phyloP scores from a whole-genome alignment of 129 eudicot genomes.

The Helianthus annuus region HanXRQr2.0-SUNRISE NC_035436.2:202696479-202696978 shows the following conservation, averaged over 20 bases:
- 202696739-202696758: slow-evolving; percentile 41
- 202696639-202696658: slow-evolving; percentile 41
- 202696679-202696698: slow-evolving; percentile 41
- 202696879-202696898: slow-evolving; percentile 21
- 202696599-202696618: slow-evolving; percentile 16
- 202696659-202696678: slow-evolving; percentile 38
- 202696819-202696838: slow-evolving; percentile 36
- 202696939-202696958: background rate
- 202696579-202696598: slow-evolving; percentile 14
- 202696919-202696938: slow-evolving; percentile 31
- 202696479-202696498: slow-evolving; percentile 44
- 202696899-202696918: slow-evolving; percentile 28
- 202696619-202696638: slow-evolving; percentile 41
- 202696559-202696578: background rate
- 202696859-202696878: slow-evolving; percentile 20
- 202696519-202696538: slow-evolving; percentile 34
- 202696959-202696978: slow-evolving; percentile 2
- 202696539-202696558: slow-evolving; percentile 19
- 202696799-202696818: slow-evolving; percentile 42
- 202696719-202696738: slow-evolving; percentile 27
- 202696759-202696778: slow-evolving; percentile 46
- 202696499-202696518: slow-evolving; percentile 38
- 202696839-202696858: slow-evolving; percentile 1
- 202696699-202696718: slow-evolving; percentile 40
- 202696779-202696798: slow-evolving; percentile 45